These are phyloP conservation scores for Penicillium corylophilum DNA, from an alignment of 2,329 filamentous ascomycete genomes.

Conservation along the genomic window DNA sequence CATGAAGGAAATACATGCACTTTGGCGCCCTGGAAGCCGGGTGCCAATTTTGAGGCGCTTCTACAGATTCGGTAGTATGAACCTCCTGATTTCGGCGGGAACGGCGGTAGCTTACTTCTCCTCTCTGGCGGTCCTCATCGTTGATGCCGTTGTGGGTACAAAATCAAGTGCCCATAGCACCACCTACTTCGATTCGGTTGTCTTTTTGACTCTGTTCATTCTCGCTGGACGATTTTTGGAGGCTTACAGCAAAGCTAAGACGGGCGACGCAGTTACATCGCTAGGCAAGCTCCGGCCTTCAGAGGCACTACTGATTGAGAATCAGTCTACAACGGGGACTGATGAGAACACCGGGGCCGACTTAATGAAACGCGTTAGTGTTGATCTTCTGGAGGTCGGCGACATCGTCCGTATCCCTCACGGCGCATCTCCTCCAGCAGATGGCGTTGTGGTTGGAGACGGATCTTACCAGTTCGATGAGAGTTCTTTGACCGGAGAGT, in stretches of 20 bases:
- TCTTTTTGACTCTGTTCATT: constrained; percentile 87
- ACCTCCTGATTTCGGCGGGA: constrained; percentile 84
- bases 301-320: constrained; percentile 66
- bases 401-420: constrained; percentile 73
- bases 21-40: constrained; percentile 75
- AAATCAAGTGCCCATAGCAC: constrained; percentile 55
- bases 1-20: constrained; percentile 70
- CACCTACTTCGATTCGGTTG: constrained; percentile 86
- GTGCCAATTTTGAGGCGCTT: constrained; percentile 73
- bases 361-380: constrained; percentile 48
- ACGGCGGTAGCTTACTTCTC: constrained; percentile 85
- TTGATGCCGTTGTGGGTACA: constrained; percentile 43
- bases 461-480: constrained; percentile 77
- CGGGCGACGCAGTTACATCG: constrained; percentile 79
- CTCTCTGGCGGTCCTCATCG: constrained; percentile 74
- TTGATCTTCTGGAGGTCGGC: constrained; percentile 72
- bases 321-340: constrained; percentile 3
- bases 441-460: constrained; percentile 61
- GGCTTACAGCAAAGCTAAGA: constrained; percentile 86
- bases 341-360: constrained; percentile 8
- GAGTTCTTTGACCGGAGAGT: constrained; percentile 72
- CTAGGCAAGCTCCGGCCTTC: constrained; percentile 75
- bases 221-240: constrained; percentile 63
- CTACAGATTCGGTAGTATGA: constrained; percentile 96
- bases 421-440: constrained; percentile 80